Conservation (phyloP, 208 protist species). For the Angomonas deanei region DNA sequence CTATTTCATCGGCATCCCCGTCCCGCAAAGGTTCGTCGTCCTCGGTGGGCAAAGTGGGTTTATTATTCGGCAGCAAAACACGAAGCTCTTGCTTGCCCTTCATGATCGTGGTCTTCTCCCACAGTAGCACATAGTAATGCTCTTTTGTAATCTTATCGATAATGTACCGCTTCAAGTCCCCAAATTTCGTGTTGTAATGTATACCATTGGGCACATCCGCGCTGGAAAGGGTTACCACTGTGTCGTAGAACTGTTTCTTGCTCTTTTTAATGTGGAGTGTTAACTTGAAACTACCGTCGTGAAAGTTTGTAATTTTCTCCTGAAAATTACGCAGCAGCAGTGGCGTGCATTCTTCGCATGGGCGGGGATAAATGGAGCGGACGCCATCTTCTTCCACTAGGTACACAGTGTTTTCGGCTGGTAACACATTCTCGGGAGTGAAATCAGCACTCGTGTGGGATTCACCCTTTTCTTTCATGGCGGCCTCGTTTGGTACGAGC, state of each 20-base stretch:
- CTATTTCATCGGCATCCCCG: slow-evolving; percentile 7
- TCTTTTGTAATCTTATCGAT: slow-evolving; percentile 33
- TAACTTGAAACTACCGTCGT: slow-evolving; percentile 48
- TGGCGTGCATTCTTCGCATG: slow-evolving; percentile 36
- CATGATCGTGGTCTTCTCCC: slow-evolving; percentile 38
- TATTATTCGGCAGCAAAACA: not conserved
- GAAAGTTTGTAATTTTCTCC: slow-evolving; percentile 37
- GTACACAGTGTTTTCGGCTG: not conserved
- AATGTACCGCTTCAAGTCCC: slow-evolving; percentile 44
- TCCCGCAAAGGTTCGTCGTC: not conserved
- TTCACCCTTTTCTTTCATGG: slow-evolving; percentile 1
- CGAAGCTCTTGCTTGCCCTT: slow-evolving; percentile 52
- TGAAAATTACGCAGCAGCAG: slow-evolving; percentile 31
- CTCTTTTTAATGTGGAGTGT: slow-evolving; percentile 68
- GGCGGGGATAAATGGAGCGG: slow-evolving; percentile 27
- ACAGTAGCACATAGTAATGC: slow-evolving; percentile 47
- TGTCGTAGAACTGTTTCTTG: slow-evolving; percentile 72
- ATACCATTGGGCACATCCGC: slow-evolving; percentile 21
- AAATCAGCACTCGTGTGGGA: slow-evolving; percentile 6
- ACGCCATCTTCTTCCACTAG: slow-evolving; percentile 29
- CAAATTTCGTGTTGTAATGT: slow-evolving; percentile 58
- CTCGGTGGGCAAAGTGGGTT: not conserved
- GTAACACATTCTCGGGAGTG: not conserved
- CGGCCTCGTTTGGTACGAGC: slow-evolving; percentile 7
- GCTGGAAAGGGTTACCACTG: slow-evolving; percentile 35